Percentiles rank a stretch among this genome's conserved stretches.
Conservation (phyloP, 2,329 filamentous ascomycete species). For the Arthrobotrys musiformis region DNA sequence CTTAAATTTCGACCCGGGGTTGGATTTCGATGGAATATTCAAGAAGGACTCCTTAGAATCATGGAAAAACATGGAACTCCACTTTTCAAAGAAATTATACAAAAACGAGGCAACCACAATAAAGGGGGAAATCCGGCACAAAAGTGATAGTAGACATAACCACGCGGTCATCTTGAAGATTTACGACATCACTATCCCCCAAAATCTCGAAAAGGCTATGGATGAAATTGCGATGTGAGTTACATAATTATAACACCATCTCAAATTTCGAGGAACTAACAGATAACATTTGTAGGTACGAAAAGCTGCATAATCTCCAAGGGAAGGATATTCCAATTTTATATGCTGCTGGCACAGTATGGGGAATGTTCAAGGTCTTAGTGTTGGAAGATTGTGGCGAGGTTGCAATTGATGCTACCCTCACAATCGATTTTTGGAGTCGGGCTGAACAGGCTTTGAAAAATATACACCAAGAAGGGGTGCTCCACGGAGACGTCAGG, state of each 20-base stretch:
- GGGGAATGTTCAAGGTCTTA: not conserved
- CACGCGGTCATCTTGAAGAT: constrained; percentile 5
- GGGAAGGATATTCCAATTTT: constrained; percentile 3
- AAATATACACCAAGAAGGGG: not conserved
- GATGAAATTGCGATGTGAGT: constrained; percentile 14
- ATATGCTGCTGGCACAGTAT: constrained; percentile 1
- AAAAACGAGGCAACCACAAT: not conserved
- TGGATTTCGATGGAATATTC: not conserved
- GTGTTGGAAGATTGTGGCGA: constrained; percentile 25
- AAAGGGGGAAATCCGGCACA: not conserved
- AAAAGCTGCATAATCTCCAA: not conserved
- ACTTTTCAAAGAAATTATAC: not conserved
- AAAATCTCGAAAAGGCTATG: not conserved
- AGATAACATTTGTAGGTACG: not conserved
- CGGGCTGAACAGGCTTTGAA: not conserved
- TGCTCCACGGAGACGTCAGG: constrained; percentile 13
- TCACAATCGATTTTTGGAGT: not conserved
- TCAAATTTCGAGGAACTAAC: not conserved
- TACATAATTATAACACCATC: not conserved
- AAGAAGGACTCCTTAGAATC: not conserved
- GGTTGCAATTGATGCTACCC: too few relatives aligned
- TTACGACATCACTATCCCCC: constrained; percentile 10
- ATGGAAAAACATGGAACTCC: constrained; percentile 2
- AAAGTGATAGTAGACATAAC: not conserved
- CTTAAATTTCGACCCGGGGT: not conserved